A percentile compares a stretch with the other conserved stretches of the same genome.
Conservation (phyloP, 805 yeast species). For the Candida vartiovaarae region DNA sequence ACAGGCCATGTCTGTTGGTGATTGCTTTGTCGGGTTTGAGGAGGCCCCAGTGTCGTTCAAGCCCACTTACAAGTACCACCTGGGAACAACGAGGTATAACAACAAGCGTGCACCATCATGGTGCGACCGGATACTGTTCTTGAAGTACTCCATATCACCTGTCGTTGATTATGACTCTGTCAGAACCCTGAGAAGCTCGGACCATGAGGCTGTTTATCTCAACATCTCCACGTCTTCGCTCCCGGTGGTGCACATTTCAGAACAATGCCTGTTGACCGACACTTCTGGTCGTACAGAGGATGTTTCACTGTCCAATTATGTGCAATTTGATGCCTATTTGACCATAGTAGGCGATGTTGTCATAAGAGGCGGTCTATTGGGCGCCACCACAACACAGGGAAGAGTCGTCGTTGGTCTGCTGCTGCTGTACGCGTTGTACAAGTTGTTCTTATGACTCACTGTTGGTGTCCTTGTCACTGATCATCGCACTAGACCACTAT, state of each 20-base stretch:
- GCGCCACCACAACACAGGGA: not conserved
- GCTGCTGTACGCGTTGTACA: not conserved
- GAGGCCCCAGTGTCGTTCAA: constrained; percentile 61
- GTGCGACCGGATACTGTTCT: constrained; percentile 80
- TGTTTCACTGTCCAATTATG: not conserved
- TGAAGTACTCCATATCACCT: constrained; percentile 30
- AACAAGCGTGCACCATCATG: constrained; percentile 69
- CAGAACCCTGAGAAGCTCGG: constrained; percentile 47
- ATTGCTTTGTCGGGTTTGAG: constrained; percentile 51
- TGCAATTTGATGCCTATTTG: not conserved
- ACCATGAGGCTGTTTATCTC: constrained; percentile 74
- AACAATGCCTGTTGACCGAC: not conserved
- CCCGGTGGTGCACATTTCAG: not conserved
- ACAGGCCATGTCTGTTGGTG: constrained; percentile 27
- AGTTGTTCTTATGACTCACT: not conserved
- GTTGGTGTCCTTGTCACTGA: too few species aligned
- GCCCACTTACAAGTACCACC: constrained; percentile 74
- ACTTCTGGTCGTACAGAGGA: not conserved
- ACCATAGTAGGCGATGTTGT: not conserved
- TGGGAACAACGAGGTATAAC: constrained; percentile 43
- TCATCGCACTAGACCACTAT: too few species aligned
- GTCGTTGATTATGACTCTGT: constrained; percentile 44
- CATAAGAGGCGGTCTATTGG: not conserved
- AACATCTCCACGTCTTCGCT: constrained; percentile 3
- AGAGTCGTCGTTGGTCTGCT: not conserved